Evolutionary conservation across 2,329 filamentous ascomycete species (phyloP).

Genomic region (Scytalidium lignicola): DNA sequence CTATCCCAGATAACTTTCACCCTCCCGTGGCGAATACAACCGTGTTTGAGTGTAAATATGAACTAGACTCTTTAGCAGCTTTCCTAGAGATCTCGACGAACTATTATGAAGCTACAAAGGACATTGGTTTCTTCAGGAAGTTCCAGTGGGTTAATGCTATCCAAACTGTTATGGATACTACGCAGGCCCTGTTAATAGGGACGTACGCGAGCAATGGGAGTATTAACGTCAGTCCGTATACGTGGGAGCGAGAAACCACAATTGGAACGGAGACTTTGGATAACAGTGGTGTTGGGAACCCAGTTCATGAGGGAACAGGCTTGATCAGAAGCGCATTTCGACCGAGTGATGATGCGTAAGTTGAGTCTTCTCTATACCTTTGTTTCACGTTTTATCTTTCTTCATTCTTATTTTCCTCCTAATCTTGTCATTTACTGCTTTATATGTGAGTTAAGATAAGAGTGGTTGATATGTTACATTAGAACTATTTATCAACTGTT

Average conservation of each 20-base stretch:
- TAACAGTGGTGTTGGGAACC: conserved; percentile 73
- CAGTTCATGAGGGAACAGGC: conserved; percentile 68
- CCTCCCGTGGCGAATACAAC: conserved; percentile 65
- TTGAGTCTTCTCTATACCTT: not conserved
- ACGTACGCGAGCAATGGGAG: conserved; percentile 62
- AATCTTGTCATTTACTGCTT: too few species aligned
- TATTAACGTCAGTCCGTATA: conserved; percentile 60
- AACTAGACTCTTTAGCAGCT: conserved; percentile 83
- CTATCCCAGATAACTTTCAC: conserved; percentile 55
- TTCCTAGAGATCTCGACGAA: conserved; percentile 79
- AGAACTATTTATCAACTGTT: conserved; percentile 72
- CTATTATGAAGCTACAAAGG: conserved; percentile 70
- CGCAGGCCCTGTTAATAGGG: conserved; percentile 65
- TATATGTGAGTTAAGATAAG: too few species aligned
- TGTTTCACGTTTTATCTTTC: not conserved
- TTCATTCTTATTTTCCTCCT: too few species aligned
- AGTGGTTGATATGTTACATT: too few species aligned
- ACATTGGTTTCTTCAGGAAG: conserved; percentile 67
- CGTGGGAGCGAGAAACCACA: conserved; percentile 69
- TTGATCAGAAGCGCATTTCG: conserved; percentile 84
- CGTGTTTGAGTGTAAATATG: conserved; percentile 95
- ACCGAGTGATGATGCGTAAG: conserved; percentile 77
- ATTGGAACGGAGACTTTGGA: conserved; percentile 75
- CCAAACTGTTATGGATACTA: conserved; percentile 60
- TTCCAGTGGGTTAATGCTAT: conserved; percentile 70